These are phyloP conservation scores for Diaporthe amygdali DNA, from an alignment of 2,329 filamentous ascomycete genomes.

Conservation along the genomic window DNA sequence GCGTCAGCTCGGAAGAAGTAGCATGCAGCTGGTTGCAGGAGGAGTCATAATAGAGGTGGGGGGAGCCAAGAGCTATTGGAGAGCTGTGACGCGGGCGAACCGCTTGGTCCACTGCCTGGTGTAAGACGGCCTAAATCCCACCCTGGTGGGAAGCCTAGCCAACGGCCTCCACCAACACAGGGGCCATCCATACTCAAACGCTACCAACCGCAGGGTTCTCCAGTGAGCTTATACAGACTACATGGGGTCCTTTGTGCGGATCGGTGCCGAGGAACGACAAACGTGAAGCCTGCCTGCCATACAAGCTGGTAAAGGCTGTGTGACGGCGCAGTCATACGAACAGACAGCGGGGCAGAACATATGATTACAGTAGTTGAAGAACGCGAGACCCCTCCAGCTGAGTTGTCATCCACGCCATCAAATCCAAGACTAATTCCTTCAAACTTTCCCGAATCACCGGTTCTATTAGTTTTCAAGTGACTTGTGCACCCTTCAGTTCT, in stretches of 20 bases:
- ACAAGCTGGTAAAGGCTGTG: conserved; percentile 11
- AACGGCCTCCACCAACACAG: conserved; percentile 2
- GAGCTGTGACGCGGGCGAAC: conserved; percentile 1
- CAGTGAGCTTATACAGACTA: conserved; percentile 22
- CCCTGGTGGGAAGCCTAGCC: background rate
- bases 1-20: conserved; percentile 26
- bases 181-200: background rate
- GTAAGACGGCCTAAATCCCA: conserved; percentile 16
- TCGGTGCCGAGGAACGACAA: background rate
- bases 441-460: background rate
- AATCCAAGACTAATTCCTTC: background rate
- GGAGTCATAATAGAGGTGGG: conserved; percentile 17
- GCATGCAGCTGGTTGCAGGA: conserved; percentile 12
- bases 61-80: conserved; percentile 9
- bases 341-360: conserved; percentile 13
- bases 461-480: background rate
- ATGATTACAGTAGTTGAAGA: conserved; percentile 8
- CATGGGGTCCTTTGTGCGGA: background rate
- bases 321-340: conserved; percentile 11
- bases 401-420: conserved; percentile 15
- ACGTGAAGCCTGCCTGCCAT: background rate
- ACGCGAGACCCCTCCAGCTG: background rate
- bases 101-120: background rate
- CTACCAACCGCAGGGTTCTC: background rate
- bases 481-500: background rate